Percentiles rank a stretch among this genome's conserved stretches.
These are phyloP conservation scores for Cyberlindnera lachancei DNA, from an alignment of 805 yeast species.

Conservation along the genomic window DNA sequence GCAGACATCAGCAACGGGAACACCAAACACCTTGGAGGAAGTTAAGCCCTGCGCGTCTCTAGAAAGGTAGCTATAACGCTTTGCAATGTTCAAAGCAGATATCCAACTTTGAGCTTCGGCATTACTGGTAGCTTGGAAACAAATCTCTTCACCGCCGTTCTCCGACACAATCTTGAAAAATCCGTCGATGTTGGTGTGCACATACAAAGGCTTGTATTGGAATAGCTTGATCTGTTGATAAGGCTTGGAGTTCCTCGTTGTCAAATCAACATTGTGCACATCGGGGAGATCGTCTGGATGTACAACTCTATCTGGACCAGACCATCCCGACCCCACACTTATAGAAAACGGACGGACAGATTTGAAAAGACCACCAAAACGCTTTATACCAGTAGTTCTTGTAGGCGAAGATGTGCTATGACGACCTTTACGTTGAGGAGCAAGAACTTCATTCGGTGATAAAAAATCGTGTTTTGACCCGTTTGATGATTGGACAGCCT, in stretches of 20 bases:
- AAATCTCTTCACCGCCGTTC: conserved; percentile 41
- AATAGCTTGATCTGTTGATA: conserved; percentile 36
- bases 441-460: conserved; percentile 10
- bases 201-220: conserved; percentile 29
- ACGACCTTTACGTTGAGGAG: conserved; percentile 14
- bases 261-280: conserved; percentile 32
- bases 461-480: conserved; percentile 8
- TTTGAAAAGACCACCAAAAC: conserved; percentile 53
- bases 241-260: conserved; percentile 40
- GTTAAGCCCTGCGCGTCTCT: conserved; percentile 32
- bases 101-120: conserved; percentile 73
- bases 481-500: conserved; percentile 18
- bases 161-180: conserved; percentile 37
- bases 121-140: conserved; percentile 60
- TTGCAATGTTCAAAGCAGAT: conserved; percentile 31
- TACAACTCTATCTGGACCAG: conserved; percentile 38
- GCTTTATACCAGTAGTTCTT: conserved; percentile 26
- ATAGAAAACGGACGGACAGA: conserved; percentile 54
- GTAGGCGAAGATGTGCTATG: conserved; percentile 13
- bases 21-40: conserved; percentile 66
- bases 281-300: conserved; percentile 55
- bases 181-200: conserved; percentile 31
- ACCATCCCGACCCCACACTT: conserved; percentile 32
- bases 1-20: conserved; percentile 73
- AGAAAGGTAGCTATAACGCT: conserved; percentile 35